A percentile compares a stretch with the other conserved stretches of the same genome.
phyloP scores from a whole-genome alignment of 2,329 filamentous ascomycete species.

The Hypomyces rosellus region DNA sequence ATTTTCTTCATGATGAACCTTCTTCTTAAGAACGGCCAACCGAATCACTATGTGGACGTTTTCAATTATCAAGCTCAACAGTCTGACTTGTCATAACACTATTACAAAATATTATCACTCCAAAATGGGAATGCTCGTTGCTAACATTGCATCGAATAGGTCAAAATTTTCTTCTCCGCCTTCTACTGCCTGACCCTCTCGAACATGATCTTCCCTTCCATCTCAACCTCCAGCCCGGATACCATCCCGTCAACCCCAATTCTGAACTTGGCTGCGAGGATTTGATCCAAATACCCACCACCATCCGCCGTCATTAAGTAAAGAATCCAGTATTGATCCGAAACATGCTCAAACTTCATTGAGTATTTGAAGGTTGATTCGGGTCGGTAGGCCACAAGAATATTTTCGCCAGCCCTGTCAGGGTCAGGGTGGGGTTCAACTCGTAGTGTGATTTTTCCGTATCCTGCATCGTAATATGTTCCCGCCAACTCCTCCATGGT shows the following conservation, averaged over 20 bases:
- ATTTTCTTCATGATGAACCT: conserved; percentile 46
- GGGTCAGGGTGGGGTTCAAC: conserved; percentile 11
- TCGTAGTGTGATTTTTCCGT: conserved; percentile 23
- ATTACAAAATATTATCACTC: not conserved
- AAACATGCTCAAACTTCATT: conserved; percentile 22
- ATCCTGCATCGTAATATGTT: conserved; percentile 39
- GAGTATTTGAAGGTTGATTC: conserved; percentile 20
- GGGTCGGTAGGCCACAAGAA: conserved; percentile 19
- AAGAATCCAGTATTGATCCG: conserved; percentile 22
- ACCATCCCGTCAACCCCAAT: conserved; percentile 5
- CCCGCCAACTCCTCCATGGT: conserved; percentile 29
- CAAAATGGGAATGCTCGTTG: not conserved
- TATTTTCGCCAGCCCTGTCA: conserved; percentile 9
- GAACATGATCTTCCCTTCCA: conserved; percentile 7
- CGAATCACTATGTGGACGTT: conserved; percentile 52
- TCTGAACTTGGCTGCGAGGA: conserved; percentile 14
- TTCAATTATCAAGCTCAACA: conserved; percentile 59
- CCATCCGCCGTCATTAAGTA: not conserved
- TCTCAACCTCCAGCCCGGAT: conserved; percentile 6
- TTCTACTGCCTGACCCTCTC: conserved; percentile 4
- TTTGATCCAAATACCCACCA: not conserved
- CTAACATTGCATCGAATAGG: conserved; percentile 19
- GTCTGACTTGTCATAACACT: conserved; percentile 40
- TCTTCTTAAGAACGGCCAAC: conserved; percentile 61
- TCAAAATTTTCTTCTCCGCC: not conserved